phyloP scores from a whole-genome alignment of 768 basidiomycete species.

The Phlegmacium glaucopus region DNA sequence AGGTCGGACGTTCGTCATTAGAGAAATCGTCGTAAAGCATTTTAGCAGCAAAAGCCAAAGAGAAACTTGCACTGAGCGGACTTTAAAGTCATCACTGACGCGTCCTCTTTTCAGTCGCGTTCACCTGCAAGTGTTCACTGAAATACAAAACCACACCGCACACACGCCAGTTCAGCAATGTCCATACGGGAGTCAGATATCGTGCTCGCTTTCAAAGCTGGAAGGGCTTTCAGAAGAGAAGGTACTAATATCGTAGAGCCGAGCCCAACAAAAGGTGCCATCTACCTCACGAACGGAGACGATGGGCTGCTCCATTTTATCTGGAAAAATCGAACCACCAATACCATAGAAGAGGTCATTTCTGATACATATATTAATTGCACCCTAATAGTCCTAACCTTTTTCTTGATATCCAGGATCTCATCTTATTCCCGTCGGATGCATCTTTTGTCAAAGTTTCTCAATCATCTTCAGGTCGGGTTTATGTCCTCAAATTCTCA shows the following conservation, averaged over 20 bases:
- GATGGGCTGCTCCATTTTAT: constrained; percentile 76
- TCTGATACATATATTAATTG: neutral
- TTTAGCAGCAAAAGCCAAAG: constrained; percentile 1
- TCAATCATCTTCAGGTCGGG: constrained; percentile 61
- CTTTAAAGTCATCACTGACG: constrained; percentile 39
- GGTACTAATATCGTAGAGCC: constrained; percentile 69
- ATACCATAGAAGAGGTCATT: constrained; percentile 58
- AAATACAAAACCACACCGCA: constrained; percentile 4
- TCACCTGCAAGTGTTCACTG: constrained; percentile 1
- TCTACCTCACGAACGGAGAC: constrained; percentile 64
- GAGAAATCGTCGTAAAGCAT: constrained; percentile 10
- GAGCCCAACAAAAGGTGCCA: constrained; percentile 66
- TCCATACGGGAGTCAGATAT: constrained; percentile 34
- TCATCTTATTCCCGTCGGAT: constrained; percentile 86
- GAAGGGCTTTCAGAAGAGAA: constrained; percentile 68
- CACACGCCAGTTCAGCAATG: constrained; percentile 4
- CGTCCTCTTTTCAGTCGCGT: constrained; percentile 32
- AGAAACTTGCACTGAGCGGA: constrained; percentile 16
- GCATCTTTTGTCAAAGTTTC: constrained; percentile 76
- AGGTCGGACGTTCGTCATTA: constrained; percentile 40
- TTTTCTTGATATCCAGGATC: constrained; percentile 47
- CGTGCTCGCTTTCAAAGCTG: constrained; percentile 62
- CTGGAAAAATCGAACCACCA: constrained; percentile 73
- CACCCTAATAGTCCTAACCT: constrained; percentile 3
- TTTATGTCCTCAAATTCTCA: constrained; percentile 88